phyloP scores from a whole-genome alignment of 1,284 basidiomycete species.

The Malassezia brasiliensis region DNA sequence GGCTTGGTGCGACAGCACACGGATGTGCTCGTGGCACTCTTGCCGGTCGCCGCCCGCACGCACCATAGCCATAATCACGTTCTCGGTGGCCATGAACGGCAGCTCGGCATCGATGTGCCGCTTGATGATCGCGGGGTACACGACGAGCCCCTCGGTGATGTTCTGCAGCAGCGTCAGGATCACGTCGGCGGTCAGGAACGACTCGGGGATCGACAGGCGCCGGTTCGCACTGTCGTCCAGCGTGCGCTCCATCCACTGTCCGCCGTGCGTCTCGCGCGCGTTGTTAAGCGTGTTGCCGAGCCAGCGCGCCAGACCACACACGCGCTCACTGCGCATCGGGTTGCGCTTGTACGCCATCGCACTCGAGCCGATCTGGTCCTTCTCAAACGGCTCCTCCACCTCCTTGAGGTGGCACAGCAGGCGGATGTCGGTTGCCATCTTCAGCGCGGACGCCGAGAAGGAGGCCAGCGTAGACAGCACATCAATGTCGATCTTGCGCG shows the following conservation, averaged over 20 bases:
- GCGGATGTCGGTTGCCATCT: constrained; percentile 90
- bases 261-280: constrained; percentile 51
- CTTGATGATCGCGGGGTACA: constrained; percentile 90
- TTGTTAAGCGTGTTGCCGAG: constrained; percentile 47
- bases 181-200: constrained; percentile 93
- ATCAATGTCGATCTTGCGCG: constrained; percentile 92
- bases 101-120: constrained; percentile 86
- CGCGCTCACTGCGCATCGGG: constrained; percentile 95
- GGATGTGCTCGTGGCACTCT: constrained; percentile 88
- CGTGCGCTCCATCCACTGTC: constrained; percentile 48
- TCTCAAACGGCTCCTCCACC: constrained; percentile 97
- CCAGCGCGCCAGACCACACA: constrained; percentile 91
- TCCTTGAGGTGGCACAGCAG: constrained; percentile 57
- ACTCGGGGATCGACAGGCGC: constrained; percentile 87
- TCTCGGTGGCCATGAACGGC: constrained; percentile 92
- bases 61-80: constrained; percentile 98
- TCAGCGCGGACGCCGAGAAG: constrained; percentile 89
- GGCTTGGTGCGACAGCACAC: constrained; percentile 93
- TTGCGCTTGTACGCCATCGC: constrained; percentile 99
- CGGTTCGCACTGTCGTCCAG: constrained; percentile 70
- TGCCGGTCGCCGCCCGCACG: constrained; percentile 88
- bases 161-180: constrained; percentile 91
- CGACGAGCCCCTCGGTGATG: constrained; percentile 90
- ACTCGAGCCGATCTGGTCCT: constrained; percentile 84
- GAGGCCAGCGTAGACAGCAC: constrained; percentile 79